Percentiles rank a stretch among this genome's conserved stretches.
These are phyloP conservation scores for Termitomyces titanicus DNA, from an alignment of 768 basidiomycete genomes.

Conservation along the genomic window DNA sequence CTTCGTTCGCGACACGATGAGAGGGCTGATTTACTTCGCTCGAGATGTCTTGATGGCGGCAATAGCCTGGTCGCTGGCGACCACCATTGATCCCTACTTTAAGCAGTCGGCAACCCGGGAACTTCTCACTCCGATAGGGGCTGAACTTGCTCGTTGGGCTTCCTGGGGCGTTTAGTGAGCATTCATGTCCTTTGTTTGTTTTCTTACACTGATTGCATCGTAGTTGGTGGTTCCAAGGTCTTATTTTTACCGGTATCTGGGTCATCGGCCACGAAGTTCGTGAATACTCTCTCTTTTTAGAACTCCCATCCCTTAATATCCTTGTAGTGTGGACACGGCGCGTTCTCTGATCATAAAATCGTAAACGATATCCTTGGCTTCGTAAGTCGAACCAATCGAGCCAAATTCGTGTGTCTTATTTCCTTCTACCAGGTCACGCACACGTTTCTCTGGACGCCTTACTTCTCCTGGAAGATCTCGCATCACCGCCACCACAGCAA, in stretches of 20 bases:
- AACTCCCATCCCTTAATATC: slow-evolving; percentile 1
- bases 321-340: slow-evolving; percentile 50
- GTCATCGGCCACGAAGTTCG: slow-evolving; percentile 56
- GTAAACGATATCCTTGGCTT: slow-evolving; percentile 51
- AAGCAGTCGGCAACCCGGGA: slow-evolving; percentile 16
- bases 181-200: neutral
- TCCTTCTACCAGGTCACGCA: slow-evolving; percentile 33
- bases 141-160: slow-evolving; percentile 36
- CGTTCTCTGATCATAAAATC: slow-evolving; percentile 45
- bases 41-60: slow-evolving; percentile 45
- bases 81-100: slow-evolving; percentile 42
- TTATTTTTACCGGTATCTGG: slow-evolving; percentile 58
- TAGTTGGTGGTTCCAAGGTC: slow-evolving; percentile 62
- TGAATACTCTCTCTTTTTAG: neutral
- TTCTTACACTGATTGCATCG: neutral
- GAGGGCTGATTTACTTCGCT: slow-evolving; percentile 37
- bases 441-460: slow-evolving; percentile 48
- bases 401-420: slow-evolving; percentile 4
- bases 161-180: slow-evolving; percentile 47
- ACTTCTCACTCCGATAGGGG: slow-evolving; percentile 29
- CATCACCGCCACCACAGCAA: slow-evolving; percentile 51
- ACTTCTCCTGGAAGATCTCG: slow-evolving; percentile 53
- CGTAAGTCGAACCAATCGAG: slow-evolving; percentile 27
- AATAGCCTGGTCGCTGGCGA: slow-evolving; percentile 38
- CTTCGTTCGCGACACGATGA: slow-evolving; percentile 39